Percentiles rank a stretch among this genome's conserved stretches.
phyloP scores from a whole-genome alignment of 495 filamentous ascomycete genomes.

The Aspergillus haitiensis region DNA sequence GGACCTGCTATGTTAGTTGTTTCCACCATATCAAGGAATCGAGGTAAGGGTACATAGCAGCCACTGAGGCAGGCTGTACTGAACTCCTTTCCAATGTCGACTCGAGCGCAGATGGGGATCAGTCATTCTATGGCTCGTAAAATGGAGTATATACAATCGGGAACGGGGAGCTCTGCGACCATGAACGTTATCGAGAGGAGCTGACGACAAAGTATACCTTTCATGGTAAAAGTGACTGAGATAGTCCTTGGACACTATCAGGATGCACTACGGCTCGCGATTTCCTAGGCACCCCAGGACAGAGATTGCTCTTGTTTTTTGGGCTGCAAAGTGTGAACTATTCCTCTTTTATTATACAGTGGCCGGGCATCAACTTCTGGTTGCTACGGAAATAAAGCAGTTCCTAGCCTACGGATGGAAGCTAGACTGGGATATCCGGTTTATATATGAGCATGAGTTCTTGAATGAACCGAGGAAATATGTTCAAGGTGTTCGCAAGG shows the following conservation, averaged over 20 bases:
- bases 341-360: slow-evolving; percentile 51
- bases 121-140: slow-evolving; percentile 47
- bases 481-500: slow-evolving; percentile 43
- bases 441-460: slow-evolving; percentile 40
- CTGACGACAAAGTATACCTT: slow-evolving; percentile 43
- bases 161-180: slow-evolving; percentile 57
- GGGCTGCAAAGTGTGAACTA: slow-evolving; percentile 37
- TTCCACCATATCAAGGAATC: too few species aligned
- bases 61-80: too few species aligned
- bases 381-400: slow-evolving; percentile 48
- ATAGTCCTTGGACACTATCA: slow-evolving; percentile 53
- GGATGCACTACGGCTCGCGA: slow-evolving; percentile 42
- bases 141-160: slow-evolving; percentile 50
- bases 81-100: slow-evolving; percentile 58
- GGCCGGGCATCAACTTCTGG: slow-evolving; percentile 32
- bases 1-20: too few species aligned
- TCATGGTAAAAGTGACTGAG: slow-evolving; percentile 45
- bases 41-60: too few species aligned
- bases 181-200: slow-evolving; percentile 39
- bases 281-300: slow-evolving; percentile 50
- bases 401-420: slow-evolving; percentile 48
- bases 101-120: slow-evolving; percentile 43
- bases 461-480: slow-evolving; percentile 40
- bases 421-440: slow-evolving; percentile 50
- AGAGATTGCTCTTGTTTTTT: slow-evolving; percentile 53